Evolutionary conservation across 441 rosid species (phyloP), one percentile per base, ranked within the genome.

Genomic region (Theobroma grandiflorum): DNA sequence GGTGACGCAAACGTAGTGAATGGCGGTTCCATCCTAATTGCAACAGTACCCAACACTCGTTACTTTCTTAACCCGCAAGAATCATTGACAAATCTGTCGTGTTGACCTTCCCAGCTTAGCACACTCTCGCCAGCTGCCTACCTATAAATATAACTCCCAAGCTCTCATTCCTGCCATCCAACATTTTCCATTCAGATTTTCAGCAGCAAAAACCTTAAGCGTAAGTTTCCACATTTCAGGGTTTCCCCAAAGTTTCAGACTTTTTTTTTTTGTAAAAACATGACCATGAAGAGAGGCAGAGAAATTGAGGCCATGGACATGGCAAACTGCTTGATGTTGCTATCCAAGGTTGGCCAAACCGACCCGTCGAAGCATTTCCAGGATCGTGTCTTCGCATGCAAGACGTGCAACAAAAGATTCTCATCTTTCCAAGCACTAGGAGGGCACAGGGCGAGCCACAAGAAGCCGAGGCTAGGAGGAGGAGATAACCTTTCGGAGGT

Each of bases 381-480:
- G 8, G 80, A 59, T 22, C 93, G 94, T 16, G 83, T 85, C 26
- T 96, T 96, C 47, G 43, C 88, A 1, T 92, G 96, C 90, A 92
- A 92, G 82, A 91, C 94, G 55, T 92, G 96, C 81, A 84, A 89
- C 86, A 87, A 83, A 47, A 87, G 82, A 75, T 92, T 92, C 75
- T 59, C 89, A 22, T 88, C 96, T 33, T 92, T 92, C 40, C 96
- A 92, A 82, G 96, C 96, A 18, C 83, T 92, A 10, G 96, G 96
- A 0, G 96, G 94, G 0, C 94, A 92, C 85, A 82, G 93, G 31
- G 92, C 96, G 0, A 92, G 96, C 77, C 96, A 92, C 88, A 85
- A 89, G 82, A 86, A 86, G 84, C 85, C 87, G 8, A 85, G 80
- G 66, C 57, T 84, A 71, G 87, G 75, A 4, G 84, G 79, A 2